phyloP scores from a whole-genome alignment of 192 early-diverging fungal genomes.

The Coemansia sp. region DNA sequence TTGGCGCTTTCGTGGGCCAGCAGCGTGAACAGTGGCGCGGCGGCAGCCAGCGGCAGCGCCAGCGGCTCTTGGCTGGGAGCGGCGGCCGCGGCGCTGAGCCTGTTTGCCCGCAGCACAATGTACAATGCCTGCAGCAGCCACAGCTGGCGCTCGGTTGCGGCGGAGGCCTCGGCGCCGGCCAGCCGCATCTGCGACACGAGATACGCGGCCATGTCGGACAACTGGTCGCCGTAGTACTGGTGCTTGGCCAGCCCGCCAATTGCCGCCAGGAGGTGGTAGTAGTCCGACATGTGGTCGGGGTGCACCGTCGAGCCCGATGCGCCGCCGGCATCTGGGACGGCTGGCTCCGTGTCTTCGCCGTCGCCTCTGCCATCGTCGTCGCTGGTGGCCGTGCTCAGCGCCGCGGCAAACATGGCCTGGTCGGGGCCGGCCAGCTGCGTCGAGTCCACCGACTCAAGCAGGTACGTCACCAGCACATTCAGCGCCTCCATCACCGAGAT shows the following conservation, averaged over 20 bases:
- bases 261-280: slow-evolving; percentile 43
- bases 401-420: slow-evolving; percentile 13
- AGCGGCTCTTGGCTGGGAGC: background rate
- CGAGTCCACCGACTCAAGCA: slow-evolving; percentile 26
- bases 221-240: slow-evolving; percentile 47
- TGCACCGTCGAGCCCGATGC: background rate
- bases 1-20: slow-evolving; percentile 12
- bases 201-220: slow-evolving; percentile 39
- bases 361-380: no score
- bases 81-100: background rate
- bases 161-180: background rate
- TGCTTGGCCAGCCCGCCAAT: slow-evolving; percentile 49
- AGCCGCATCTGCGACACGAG: slow-evolving; percentile 34
- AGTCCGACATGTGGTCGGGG: slow-evolving; percentile 8
- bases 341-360: background rate
- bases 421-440: slow-evolving; percentile 10
- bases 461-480: slow-evolving; percentile 35
- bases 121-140: slow-evolving; percentile 34
- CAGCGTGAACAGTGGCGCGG: slow-evolving; percentile 40
- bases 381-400: slow-evolving; percentile 10
- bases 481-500: slow-evolving; percentile 52
- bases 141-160: background rate
- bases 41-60: slow-evolving; percentile 14
- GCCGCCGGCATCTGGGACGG: background rate
- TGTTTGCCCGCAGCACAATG: slow-evolving; percentile 13